Conservation (phyloP, 129 eudicot genomes). For the Arctium lappa region DNA sequence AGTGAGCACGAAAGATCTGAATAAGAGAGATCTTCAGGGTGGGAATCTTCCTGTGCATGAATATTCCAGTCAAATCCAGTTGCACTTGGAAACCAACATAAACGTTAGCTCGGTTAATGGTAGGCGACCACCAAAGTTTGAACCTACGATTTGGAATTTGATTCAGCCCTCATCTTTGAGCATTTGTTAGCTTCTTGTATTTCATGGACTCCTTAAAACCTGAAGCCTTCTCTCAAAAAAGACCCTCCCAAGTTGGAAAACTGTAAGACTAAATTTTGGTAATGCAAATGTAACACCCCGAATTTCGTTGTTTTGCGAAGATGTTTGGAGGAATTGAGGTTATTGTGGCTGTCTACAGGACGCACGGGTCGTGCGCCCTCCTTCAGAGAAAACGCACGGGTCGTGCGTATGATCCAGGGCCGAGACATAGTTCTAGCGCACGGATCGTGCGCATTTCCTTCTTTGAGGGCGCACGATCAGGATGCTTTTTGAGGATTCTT, state of each 20-base stretch:
- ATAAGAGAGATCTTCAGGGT: slow-evolving; percentile 91
- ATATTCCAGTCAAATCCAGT: slow-evolving; percentile 95
- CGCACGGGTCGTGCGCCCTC: too few relatives aligned
- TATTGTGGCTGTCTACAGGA: too few relatives aligned
- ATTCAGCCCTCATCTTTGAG: slow-evolving; percentile 96
- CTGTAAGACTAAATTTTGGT: slow-evolving; percentile 37
- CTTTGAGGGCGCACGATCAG: too few relatives aligned
- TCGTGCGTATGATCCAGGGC: too few relatives aligned
- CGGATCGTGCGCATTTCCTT: too few relatives aligned
- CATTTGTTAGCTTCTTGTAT: slow-evolving; percentile 94
- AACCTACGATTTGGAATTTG: slow-evolving; percentile 97
- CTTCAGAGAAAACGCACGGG: too few relatives aligned
- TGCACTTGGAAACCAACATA: slow-evolving; percentile 99
- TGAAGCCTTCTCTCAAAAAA: slow-evolving; percentile 99
- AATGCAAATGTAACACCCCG: neutral
- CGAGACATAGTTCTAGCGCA: too few relatives aligned
- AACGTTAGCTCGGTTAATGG: slow-evolving; percentile 92
- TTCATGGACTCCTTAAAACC: slow-evolving; percentile 99
- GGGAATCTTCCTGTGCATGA: slow-evolving; percentile 99
- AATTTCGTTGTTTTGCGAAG: too few relatives aligned
- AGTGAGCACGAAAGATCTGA: slow-evolving; percentile 98
- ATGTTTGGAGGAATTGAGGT: too few relatives aligned
- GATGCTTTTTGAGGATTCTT: too few relatives aligned
- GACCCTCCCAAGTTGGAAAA: slow-evolving; percentile 99
- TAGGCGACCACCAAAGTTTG: slow-evolving; percentile 99